Evolutionary conservation across 169 alveolate genomes (phyloP).

Genomic region (Perkinsus chesapeaki): DNA sequence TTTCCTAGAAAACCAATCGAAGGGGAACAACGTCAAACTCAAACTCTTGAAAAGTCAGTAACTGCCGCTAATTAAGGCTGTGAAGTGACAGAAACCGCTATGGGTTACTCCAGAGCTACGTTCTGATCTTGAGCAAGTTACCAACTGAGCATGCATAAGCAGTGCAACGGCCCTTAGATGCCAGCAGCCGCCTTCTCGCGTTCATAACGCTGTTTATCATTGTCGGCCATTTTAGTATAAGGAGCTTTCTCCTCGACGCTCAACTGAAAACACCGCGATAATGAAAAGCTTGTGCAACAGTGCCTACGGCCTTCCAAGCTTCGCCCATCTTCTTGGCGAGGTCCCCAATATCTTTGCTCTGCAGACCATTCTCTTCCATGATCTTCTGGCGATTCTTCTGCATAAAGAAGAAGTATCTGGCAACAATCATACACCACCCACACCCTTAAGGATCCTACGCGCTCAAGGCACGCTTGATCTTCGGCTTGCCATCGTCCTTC

Average conservation of each 20-base stretch:
- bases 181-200: neutral
- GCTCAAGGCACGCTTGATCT: conserved; percentile 1
- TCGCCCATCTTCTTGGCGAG: neutral
- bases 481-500: neutral
- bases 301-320: neutral
- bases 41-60: neutral
- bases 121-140: neutral
- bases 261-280: neutral
- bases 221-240: neutral
- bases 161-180: neutral
- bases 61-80: neutral
- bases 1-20: neutral
- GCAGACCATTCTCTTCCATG: neutral
- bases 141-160: neutral
- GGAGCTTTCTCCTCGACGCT: neutral
- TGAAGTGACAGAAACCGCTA: neutral
- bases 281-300: neutral
- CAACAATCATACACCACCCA: neutral
- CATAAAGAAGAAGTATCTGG: neutral
- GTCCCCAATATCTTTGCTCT: neutral
- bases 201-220: neutral
- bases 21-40: neutral
- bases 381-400: neutral
- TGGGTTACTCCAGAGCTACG: conserved; percentile 2
- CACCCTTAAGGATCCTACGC: neutral